phyloP scores from a whole-genome alignment of 192 early-diverging fungal genomes.

The Coemansia sp. region DNA sequence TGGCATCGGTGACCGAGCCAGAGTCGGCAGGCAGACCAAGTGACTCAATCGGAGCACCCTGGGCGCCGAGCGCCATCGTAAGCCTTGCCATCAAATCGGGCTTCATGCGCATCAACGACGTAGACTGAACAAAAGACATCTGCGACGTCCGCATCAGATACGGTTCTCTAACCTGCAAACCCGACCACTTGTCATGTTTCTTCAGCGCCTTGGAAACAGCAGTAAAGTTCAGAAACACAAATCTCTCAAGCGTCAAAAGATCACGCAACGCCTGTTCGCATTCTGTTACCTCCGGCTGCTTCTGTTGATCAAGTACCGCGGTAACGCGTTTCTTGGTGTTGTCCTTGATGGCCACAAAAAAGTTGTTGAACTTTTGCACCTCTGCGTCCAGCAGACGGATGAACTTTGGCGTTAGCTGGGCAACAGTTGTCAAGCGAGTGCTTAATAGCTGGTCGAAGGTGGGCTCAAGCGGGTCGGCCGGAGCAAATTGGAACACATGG shows the following conservation, averaged over 20 bases:
- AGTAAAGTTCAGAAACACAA: constrained; percentile 84
- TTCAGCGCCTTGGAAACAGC: constrained; percentile 86
- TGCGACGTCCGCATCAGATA: constrained; percentile 69
- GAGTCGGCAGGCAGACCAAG: constrained; percentile 21
- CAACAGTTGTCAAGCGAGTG: constrained; percentile 58
- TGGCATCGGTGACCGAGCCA: constrained; percentile 18
- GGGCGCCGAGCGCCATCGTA: constrained; percentile 42
- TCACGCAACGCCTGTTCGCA: constrained; percentile 58
- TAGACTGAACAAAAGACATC: constrained; percentile 69
- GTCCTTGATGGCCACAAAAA: constrained; percentile 47
- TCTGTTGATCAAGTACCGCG: constrained; percentile 22
- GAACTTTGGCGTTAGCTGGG: constrained; percentile 68
- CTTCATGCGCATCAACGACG: constrained; percentile 67
- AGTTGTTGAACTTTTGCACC: constrained; percentile 63
- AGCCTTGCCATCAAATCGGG: constrained; percentile 68
- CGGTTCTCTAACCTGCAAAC: constrained; percentile 70
- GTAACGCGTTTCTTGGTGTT: constrained; percentile 20
- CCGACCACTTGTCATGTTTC: constrained; percentile 84
- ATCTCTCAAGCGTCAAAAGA: constrained; percentile 74
- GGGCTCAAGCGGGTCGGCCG: constrained; percentile 17
- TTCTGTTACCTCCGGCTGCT: constrained; percentile 19
- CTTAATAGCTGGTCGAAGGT: constrained; percentile 64
- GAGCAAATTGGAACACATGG: constrained; percentile 35
- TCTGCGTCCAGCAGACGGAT: constrained; percentile 66
- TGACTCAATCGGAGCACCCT: constrained; percentile 30